Conservation (phyloP, 116 monocot genomes). For the Papilionanthe hybrid region DNA sequence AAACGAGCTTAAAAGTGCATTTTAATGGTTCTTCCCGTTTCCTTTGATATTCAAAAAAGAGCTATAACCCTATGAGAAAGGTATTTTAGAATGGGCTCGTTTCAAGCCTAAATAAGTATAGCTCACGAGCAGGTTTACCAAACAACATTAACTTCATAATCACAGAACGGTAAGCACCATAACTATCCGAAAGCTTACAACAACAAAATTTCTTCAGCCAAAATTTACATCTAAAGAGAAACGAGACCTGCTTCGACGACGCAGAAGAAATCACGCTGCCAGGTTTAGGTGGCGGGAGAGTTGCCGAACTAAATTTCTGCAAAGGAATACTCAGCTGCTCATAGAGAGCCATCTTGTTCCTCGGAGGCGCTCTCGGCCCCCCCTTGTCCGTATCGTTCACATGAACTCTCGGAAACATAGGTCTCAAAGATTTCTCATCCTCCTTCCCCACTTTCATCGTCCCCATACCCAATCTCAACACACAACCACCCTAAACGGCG, state of each 20-base stretch:
- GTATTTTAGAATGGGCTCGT: too few species aligned
- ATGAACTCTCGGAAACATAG: conserved; percentile 90
- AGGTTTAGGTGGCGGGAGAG: conserved; percentile 17
- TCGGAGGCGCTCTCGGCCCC: conserved; percentile 85
- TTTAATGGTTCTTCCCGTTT: too few species aligned
- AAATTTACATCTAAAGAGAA: background rate
- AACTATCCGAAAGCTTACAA: background rate
- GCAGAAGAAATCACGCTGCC: conserved; percentile 21
- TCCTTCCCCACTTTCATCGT: conserved; percentile 49
- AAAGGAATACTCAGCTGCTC: conserved; percentile 86
- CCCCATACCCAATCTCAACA: conserved; percentile 3
- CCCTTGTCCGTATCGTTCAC: conserved; percentile 79
- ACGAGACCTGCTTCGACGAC: conserved; percentile 38
- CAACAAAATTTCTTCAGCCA: background rate
- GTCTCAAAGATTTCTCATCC: conserved; percentile 43
- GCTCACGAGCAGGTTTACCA: too few species aligned
- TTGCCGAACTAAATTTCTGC: conserved; percentile 39
- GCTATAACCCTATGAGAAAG: too few species aligned
- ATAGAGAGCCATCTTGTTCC: conserved; percentile 99
- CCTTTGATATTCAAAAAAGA: too few species aligned
- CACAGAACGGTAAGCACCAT: background rate
- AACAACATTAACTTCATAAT: too few species aligned
- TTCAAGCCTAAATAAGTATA: too few species aligned
- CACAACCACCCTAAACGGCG: background rate
- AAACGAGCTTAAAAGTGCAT: too few species aligned